phyloP scores from a whole-genome alignment of 73 alveolate species.

The Breviolum minutum region DNA sequence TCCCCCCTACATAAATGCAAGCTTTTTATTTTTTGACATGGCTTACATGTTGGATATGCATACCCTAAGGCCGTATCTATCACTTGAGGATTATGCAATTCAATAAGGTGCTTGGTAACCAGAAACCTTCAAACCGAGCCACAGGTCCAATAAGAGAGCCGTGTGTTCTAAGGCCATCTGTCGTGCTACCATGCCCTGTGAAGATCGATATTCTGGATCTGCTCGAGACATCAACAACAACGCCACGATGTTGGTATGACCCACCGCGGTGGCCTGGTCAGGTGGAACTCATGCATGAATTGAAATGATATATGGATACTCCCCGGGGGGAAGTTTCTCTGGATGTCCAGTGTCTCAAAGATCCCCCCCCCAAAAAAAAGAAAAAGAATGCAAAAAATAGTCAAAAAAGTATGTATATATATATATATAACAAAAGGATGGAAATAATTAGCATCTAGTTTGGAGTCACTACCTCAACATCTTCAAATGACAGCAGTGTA shows the following conservation, averaged over 20 bases:
- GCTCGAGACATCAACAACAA: slow-evolving; percentile 52
- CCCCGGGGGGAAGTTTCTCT: no score
- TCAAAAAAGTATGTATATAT: neutral
- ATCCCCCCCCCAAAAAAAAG: neutral
- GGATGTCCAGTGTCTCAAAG: no score
- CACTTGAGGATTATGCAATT: neutral
- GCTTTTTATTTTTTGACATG: no score
- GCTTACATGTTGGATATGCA: neutral
- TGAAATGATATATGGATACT: no score
- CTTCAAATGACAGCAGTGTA: neutral
- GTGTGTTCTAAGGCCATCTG: slow-evolving; percentile 31
- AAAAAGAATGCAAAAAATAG: neutral
- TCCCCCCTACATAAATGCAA: no score
- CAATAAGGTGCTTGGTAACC: neutral
- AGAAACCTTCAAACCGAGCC: neutral
- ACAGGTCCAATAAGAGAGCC: slow-evolving; percentile 26
- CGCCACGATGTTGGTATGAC: slow-evolving; percentile 58
- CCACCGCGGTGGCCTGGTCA: slow-evolving; percentile 35
- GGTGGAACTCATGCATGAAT: neutral
- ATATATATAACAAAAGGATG: neutral
- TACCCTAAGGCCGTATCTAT: neutral
- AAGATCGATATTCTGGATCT: slow-evolving; percentile 23
- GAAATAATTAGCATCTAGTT: neutral
- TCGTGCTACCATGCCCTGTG: slow-evolving; percentile 52
- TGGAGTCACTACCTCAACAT: neutral